phyloP scores from a whole-genome alignment of 2,329 filamentous ascomycete species.

The Neocucurbitaria cava region DNA sequence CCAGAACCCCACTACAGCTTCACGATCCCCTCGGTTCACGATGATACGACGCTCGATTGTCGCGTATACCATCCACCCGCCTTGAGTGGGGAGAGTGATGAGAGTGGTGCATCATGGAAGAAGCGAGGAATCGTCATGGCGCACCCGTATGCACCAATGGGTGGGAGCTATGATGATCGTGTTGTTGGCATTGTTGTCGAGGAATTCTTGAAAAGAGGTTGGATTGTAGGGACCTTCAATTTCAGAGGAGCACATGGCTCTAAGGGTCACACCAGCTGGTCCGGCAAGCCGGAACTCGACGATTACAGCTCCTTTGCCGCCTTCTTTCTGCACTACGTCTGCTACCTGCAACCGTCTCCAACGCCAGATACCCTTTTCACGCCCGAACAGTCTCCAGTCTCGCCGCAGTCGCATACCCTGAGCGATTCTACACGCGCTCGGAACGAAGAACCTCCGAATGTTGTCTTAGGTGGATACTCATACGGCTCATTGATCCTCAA shows the following conservation, averaged over 20 bases:
- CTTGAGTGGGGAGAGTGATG: conserved; percentile 23
- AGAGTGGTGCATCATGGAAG: conserved; percentile 30
- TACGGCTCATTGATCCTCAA: conserved; percentile 86
- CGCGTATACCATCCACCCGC: conserved; percentile 72
- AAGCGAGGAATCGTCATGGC: conserved; percentile 72
- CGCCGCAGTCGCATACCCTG: not conserved
- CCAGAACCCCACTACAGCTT: conserved; percentile 62
- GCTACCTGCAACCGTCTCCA: conserved; percentile 55
- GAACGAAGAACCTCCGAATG: conserved; percentile 18
- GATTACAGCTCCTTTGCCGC: conserved; percentile 87
- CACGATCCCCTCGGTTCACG: conserved; percentile 83
- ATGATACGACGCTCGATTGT: conserved; percentile 77
- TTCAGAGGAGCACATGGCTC: conserved; percentile 83
- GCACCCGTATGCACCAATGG: conserved; percentile 89
- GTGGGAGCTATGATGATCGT: conserved; percentile 83
- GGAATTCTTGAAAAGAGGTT: conserved; percentile 72
- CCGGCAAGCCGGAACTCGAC: conserved; percentile 76
- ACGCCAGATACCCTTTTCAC: conserved; percentile 18
- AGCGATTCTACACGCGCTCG: not conserved
- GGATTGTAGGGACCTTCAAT: conserved; percentile 86
- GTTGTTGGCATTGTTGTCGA: conserved; percentile 72
- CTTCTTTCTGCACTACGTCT: conserved; percentile 77
- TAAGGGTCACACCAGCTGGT: conserved; percentile 85
- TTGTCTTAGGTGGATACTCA: conserved; percentile 82
- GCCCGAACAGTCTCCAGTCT: conserved; percentile 21